Base-by-base conservation (phyloP, 2,329 filamentous ascomycete genomes). In the Macrophomina phaseolina region DNA sequence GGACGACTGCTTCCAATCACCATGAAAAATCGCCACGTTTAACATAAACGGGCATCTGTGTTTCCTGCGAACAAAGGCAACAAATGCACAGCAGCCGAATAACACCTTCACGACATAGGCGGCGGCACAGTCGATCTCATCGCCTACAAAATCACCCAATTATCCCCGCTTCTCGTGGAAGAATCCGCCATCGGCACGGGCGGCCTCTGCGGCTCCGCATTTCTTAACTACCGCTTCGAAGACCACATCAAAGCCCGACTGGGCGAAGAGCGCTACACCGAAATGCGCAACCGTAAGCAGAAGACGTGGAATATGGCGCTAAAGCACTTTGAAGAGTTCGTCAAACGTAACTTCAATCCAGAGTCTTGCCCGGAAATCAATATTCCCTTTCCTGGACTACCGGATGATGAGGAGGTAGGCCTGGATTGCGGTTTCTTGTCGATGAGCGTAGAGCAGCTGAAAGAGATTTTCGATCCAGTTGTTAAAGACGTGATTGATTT, bases 241-340 rank as follows among this genome's bases (percentile, higher is more conserved):
- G 91, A 93, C 73, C 88, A 93, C 72, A 89, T 94, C 45, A 85
- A 87, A 71, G 82, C 79, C 65, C 85, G 91, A 1, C 85, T 94
- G 9, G 91, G 91, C 1, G 82, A 85, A 45, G 85, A 85, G 40
- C 82, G 85, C 3, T 93, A 93, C 73, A 87, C 90, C 36, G 87
- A 89, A 78, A 93, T 94, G 89, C 91, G 91, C 75, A 77, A 86
- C 63, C 91, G 91, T 79, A 93, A 93, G 77, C 86, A 86, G 3
- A 93, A 91, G 78, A 92, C 89, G 0, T 94, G 91, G 90, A 91
- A 81, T 65, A 83, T 83, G 80, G 91, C 89, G 1, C 81, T 94
- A 61, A 86, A 88, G 65, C 93, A 93, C 74, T 94, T 93, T 77
- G 91, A 94, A 73, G 91, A 94, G 74, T 93, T 92, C 74, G 91